These are phyloP conservation scores for Wallacemonas sp. DNA, from an alignment of 208 protist genomes.

Conservation along the genomic window DNA sequence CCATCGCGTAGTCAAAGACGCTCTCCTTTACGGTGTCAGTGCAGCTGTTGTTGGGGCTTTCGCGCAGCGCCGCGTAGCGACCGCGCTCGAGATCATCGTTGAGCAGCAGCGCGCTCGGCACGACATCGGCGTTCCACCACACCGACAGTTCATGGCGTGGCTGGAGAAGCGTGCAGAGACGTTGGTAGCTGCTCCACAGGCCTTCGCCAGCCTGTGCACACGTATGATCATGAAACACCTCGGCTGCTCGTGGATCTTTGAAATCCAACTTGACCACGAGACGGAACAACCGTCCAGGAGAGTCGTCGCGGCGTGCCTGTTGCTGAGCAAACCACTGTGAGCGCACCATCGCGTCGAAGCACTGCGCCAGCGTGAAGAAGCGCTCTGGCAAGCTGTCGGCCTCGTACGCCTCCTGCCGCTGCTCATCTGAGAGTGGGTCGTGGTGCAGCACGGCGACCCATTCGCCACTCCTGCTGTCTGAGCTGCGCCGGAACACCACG, in stretches of 20 bases:
- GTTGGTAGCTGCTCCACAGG: slow-evolving; percentile 2
- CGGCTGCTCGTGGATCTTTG: slow-evolving; percentile 37
- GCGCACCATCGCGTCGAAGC: slow-evolving; percentile 8
- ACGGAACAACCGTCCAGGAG: neutral
- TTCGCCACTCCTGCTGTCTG: neutral
- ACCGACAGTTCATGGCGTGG: slow-evolving; percentile 22
- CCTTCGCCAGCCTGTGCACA: neutral
- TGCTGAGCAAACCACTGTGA: slow-evolving; percentile 22
- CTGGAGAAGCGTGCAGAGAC: neutral
- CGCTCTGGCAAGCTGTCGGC: neutral
- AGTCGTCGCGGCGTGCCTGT: neutral
- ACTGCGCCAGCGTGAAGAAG: slow-evolving; percentile 10
- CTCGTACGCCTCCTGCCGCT: neutral
- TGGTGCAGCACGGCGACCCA: slow-evolving; percentile 31
- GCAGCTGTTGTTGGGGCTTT: neutral
- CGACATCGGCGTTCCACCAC: slow-evolving; percentile 60
- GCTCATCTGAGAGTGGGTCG: slow-evolving; percentile 20
- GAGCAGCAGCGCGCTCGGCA: slow-evolving; percentile 21
- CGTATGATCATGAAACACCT: slow-evolving; percentile 11
- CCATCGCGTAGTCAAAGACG: neutral
- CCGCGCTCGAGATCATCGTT: neutral
- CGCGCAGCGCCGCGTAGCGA: neutral
- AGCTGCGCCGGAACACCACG: neutral
- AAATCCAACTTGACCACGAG: slow-evolving; percentile 54
- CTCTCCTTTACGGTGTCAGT: neutral